Conservation (phyloP, 805 yeast genomes). For the Candida taoyuanica region DNA sequence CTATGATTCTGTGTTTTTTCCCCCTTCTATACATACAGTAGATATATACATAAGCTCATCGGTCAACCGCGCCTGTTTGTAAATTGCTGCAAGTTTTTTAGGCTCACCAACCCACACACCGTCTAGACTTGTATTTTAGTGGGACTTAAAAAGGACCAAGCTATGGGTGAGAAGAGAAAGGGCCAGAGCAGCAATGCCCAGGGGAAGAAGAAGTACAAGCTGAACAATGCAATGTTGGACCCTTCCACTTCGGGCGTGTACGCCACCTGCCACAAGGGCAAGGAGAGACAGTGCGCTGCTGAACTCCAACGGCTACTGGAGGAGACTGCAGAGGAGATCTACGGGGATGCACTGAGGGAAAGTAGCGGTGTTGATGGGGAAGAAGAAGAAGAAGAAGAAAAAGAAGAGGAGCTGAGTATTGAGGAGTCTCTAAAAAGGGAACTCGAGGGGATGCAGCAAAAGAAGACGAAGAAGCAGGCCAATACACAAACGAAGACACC, state of each 20-base stretch:
- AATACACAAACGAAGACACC: slow-evolving; percentile 39
- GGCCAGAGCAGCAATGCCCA: slow-evolving; percentile 2
- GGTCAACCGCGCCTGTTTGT: no score
- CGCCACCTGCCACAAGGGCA: slow-evolving; percentile 81
- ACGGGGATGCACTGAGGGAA: slow-evolving; percentile 31
- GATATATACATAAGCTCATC: no score
- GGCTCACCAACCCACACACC: no score
- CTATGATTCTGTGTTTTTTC: not conserved
- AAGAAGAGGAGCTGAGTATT: slow-evolving; percentile 44
- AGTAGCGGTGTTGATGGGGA: slow-evolving; percentile 20
- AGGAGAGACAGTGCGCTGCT: slow-evolving; percentile 71
- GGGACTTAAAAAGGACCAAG: not conserved
- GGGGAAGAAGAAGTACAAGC: slow-evolving; percentile 34
- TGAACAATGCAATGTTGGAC: slow-evolving; percentile 53
- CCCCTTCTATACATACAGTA: no score
- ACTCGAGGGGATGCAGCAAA: slow-evolving; percentile 45
- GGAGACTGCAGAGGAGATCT: slow-evolving; percentile 46
- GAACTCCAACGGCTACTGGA: slow-evolving; percentile 60
- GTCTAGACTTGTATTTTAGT: no score
- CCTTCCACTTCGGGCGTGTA: slow-evolving; percentile 86
- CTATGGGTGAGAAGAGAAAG: slow-evolving; percentile 22
- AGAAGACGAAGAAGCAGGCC: slow-evolving; percentile 1
- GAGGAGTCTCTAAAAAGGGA: slow-evolving; percentile 77
- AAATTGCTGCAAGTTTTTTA: not conserved
- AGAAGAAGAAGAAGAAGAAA: slow-evolving; percentile 30